Percentiles rank a stretch among this genome's conserved stretches.
Conservation (phyloP, 768 basidiomycete species). For the Pholiota molesta region DNA sequence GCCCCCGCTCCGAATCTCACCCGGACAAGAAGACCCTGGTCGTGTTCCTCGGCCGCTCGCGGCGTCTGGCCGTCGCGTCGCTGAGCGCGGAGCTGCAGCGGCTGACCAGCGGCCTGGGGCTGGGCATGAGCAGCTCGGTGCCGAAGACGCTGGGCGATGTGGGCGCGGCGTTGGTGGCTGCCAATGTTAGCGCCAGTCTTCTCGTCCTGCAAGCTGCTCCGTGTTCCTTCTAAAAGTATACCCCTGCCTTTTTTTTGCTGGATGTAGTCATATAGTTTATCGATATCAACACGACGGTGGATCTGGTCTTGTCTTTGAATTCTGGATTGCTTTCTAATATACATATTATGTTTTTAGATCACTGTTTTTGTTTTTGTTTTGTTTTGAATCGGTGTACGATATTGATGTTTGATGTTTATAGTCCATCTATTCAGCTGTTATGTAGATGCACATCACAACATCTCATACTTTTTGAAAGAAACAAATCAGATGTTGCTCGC, state of each 20-base stretch:
- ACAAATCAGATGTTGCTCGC: too few species aligned
- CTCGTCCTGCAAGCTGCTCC: conserved; percentile 56
- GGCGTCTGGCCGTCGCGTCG: conserved; percentile 64
- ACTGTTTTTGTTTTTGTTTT: too few species aligned
- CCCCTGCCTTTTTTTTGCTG: not conserved
- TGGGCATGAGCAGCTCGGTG: conserved; percentile 55
- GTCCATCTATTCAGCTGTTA: too few species aligned
- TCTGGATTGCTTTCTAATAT: too few species aligned
- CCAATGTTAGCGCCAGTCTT: conserved; percentile 50
- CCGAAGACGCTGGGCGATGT: conserved; percentile 78
- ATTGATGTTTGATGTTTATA: too few species aligned
- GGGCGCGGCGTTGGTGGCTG: conserved; percentile 66
- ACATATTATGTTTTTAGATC: not conserved
- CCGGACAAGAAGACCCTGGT: conserved; percentile 55
- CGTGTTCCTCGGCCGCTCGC: conserved; percentile 73
- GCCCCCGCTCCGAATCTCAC: not conserved
- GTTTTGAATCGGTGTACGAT: too few species aligned
- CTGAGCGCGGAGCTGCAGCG: conserved; percentile 61
- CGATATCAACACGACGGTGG: not conserved
- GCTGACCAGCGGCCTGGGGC: conserved; percentile 43
- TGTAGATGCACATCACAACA: too few species aligned
- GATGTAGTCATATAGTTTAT: not conserved
- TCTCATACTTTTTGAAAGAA: too few species aligned
- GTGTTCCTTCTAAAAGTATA: not conserved
- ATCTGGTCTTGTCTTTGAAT: not conserved